Percentiles rank a stretch among this genome's conserved stretches.
These are phyloP conservation scores for grape (Vitis vinifera) DNA, from an alignment of 164 flowering plant species.

Conservation along the genomic window DNA sequence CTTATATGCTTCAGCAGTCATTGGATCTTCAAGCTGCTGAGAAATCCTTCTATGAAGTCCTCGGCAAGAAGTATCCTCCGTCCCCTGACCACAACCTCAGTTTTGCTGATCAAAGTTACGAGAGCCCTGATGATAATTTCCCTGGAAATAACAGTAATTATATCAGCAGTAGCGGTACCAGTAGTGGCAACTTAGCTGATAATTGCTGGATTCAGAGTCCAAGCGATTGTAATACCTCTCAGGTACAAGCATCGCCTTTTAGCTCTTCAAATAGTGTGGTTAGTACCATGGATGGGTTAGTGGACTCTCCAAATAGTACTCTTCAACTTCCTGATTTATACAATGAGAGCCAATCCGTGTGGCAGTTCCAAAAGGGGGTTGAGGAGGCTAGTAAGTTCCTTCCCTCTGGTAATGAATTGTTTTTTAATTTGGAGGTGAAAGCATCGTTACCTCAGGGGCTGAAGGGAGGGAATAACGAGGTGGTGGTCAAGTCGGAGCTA, in stretches of 20 bases:
- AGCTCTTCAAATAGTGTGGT: slow-evolving; percentile 38
- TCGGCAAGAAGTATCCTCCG: slow-evolving; percentile 77
- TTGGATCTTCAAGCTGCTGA: slow-evolving; percentile 79
- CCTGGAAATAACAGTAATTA: slow-evolving; percentile 8
- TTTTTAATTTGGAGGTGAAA: slow-evolving; percentile 22
- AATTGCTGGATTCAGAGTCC: slow-evolving; percentile 22
- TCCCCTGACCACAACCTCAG: slow-evolving; percentile 39
- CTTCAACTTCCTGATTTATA: slow-evolving; percentile 36
- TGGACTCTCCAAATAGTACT: slow-evolving; percentile 51
- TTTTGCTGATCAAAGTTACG: slow-evolving; percentile 16
- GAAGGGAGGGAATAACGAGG: slow-evolving; percentile 8
- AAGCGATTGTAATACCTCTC: slow-evolving; percentile 18
- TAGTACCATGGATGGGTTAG: slow-evolving; percentile 33
- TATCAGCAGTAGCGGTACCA: slow-evolving; percentile 3
- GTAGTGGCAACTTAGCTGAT: slow-evolving; percentile 9
- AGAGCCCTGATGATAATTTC: slow-evolving; percentile 24
- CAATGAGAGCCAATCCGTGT: slow-evolving; percentile 46
- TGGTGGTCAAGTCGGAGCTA: slow-evolving; percentile 28
- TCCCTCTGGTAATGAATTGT: slow-evolving; percentile 32
- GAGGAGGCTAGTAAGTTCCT: slow-evolving; percentile 79
- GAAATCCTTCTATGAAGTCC: slow-evolving; percentile 72
- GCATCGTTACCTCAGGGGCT: slow-evolving; percentile 8
- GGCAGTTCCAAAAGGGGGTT: slow-evolving; percentile 64
- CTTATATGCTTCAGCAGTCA: slow-evolving; percentile 77
- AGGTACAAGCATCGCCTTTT: slow-evolving; percentile 21